A percentile compares a stretch with the other conserved stretches of the same genome.
phyloP scores from a whole-genome alignment of 1,284 basidiomycete species.

The Ceratobasidium sp. region DNA sequence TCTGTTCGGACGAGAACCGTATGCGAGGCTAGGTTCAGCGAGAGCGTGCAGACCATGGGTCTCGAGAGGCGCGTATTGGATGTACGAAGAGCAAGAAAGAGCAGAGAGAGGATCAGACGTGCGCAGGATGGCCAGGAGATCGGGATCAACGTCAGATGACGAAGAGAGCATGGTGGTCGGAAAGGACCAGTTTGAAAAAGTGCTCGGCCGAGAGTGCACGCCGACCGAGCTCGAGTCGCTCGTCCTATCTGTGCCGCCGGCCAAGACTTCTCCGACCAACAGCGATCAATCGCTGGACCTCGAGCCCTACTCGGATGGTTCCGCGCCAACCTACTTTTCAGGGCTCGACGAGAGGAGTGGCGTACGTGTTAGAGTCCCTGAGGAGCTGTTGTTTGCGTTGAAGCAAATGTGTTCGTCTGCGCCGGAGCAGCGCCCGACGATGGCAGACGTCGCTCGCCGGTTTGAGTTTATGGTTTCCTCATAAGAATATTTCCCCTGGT shows the following conservation, averaged over 20 bases:
- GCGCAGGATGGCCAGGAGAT: background rate
- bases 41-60: constrained; percentile 54
- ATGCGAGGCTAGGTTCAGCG: constrained; percentile 51
- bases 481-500: constrained; percentile 3
- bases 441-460: constrained; percentile 30
- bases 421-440: constrained; percentile 35
- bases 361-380: constrained; percentile 3
- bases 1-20: constrained; percentile 59
- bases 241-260: background rate
- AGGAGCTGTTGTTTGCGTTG: constrained; percentile 19
- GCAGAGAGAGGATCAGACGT: constrained; percentile 47
- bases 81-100: constrained; percentile 56
- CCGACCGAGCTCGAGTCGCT: constrained; percentile 15
- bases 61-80: constrained; percentile 58
- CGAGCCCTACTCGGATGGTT: constrained; percentile 36
- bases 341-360: background rate
- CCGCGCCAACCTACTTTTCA: constrained; percentile 26
- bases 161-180: constrained; percentile 9
- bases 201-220: constrained; percentile 9
- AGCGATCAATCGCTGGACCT: constrained; percentile 41
- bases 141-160: background rate
- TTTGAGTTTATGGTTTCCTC: background rate
- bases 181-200: constrained; percentile 1
- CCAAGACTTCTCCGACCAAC: background rate
- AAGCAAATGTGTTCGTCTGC: constrained; percentile 38